phyloP scores from a whole-genome alignment of 495 filamentous ascomycete genomes.

The Aspergillus saccharolyticus region DNA sequence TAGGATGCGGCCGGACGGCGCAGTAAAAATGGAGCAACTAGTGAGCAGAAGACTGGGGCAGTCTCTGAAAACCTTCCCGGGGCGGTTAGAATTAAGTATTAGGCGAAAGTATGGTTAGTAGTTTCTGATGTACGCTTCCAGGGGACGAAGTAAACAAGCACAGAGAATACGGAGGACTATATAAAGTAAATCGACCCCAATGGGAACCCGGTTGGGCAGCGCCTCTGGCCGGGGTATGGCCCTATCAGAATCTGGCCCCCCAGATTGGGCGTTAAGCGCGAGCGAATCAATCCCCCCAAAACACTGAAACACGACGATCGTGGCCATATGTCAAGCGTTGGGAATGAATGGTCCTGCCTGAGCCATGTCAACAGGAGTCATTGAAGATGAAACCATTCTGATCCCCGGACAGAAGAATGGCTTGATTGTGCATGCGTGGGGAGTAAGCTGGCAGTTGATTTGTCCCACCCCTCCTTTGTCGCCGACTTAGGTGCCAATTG shows the following conservation, averaged over 20 bases:
- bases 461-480: not conserved
- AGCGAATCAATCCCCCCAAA: slow-evolving; percentile 18
- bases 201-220: slow-evolving; percentile 23
- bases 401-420: slow-evolving; percentile 8
- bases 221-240: slow-evolving; percentile 15
- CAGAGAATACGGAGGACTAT: slow-evolving; percentile 11
- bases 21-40: not conserved
- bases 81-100: slow-evolving; percentile 14
- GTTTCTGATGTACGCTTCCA: slow-evolving; percentile 11
- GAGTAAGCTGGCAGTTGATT: not conserved
- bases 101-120: slow-evolving; percentile 14
- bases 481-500: not conserved
- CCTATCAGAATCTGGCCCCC: slow-evolving; percentile 20
- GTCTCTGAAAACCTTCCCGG: not conserved
- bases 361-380: slow-evolving; percentile 15
- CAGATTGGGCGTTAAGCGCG: slow-evolving; percentile 23
- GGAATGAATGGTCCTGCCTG: slow-evolving; percentile 12
- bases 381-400: slow-evolving; percentile 9
- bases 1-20: slow-evolving; percentile 1
- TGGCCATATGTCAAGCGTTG: slow-evolving; percentile 15
- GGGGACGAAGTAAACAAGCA: slow-evolving; percentile 10
- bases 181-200: slow-evolving; percentile 16
- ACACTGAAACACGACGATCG: slow-evolving; percentile 16
- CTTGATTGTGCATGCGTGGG: not conserved
- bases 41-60: not conserved